These are phyloP conservation scores for Purpureocillium takamizusanense DNA, from an alignment of 2,329 filamentous ascomycete genomes.

Conservation along the genomic window DNA sequence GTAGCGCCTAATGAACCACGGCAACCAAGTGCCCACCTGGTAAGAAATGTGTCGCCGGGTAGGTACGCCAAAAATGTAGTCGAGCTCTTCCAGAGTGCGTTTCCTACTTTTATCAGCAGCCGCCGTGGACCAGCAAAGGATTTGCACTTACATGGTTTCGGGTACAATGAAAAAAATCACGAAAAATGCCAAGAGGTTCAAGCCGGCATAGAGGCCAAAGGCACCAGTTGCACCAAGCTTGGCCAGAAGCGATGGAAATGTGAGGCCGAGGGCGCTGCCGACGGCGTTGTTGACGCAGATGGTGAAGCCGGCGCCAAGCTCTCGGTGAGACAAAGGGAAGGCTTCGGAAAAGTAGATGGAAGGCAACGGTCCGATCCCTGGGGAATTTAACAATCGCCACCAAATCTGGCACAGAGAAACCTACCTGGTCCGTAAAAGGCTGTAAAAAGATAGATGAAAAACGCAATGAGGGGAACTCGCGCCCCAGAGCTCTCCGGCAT, in stretches of 20 bases:
- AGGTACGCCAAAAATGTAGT: constrained; percentile 27
- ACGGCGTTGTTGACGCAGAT: constrained; percentile 20
- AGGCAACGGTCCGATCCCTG: constrained; percentile 20
- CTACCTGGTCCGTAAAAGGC: constrained; percentile 31
- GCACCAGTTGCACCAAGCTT: constrained; percentile 29
- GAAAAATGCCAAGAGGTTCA: constrained; percentile 51
- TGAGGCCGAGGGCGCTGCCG: constrained; percentile 22
- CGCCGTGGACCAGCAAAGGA: constrained; percentile 25
- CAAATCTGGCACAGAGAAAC: constrained; percentile 1
- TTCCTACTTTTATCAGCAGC: constrained; percentile 43
- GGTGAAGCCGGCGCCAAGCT: constrained; percentile 21
- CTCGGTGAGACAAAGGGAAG: constrained; percentile 45
- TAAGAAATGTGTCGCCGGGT: constrained; percentile 21
- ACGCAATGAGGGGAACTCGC: constrained; percentile 33
- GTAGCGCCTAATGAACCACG: constrained; percentile 21
- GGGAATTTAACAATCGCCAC: too few species aligned
- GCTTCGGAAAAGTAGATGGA: constrained; percentile 44
- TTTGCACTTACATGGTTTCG: too few species aligned
- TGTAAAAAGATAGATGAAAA: constrained; percentile 43
- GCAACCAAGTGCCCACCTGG: constrained; percentile 21
- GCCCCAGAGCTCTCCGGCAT: constrained; percentile 29
- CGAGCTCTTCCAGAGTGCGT: constrained; percentile 29
- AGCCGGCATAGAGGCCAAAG: constrained; percentile 51
- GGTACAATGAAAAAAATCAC: constrained; percentile 20
- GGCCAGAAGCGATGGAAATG: constrained; percentile 35